phyloP scores from a whole-genome alignment of 2,329 filamentous ascomycete species.

The Sordariomycetes sp. region DNA sequence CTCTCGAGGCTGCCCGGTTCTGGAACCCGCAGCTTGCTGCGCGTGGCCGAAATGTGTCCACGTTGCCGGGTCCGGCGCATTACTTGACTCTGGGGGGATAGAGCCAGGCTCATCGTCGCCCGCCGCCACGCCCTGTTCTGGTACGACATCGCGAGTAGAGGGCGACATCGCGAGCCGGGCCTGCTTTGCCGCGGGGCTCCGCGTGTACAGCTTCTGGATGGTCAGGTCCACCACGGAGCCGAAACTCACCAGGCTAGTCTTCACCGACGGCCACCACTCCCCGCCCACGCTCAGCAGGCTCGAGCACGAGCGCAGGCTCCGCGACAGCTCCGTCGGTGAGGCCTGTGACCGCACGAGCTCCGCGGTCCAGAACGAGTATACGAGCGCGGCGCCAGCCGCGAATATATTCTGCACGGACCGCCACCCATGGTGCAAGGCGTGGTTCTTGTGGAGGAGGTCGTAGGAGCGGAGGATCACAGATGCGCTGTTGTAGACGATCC shows the following conservation, averaged over 20 bases:
- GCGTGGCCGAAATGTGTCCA: background rate
- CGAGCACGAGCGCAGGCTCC: background rate
- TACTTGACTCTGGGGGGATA: background rate
- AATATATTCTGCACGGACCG: background rate
- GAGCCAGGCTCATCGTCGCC: background rate
- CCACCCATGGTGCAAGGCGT: background rate
- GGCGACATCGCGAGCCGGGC: background rate
- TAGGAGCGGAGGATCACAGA: background rate
- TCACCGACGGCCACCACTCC: background rate
- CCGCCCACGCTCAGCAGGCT: background rate
- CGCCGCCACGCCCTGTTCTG: too few relatives aligned
- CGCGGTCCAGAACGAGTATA: background rate
- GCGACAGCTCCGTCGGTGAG: background rate
- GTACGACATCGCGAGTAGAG: background rate
- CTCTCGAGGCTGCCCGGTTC: background rate
- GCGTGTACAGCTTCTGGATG: background rate
- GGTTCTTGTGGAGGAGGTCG: background rate
- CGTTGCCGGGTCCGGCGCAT: too few relatives aligned
- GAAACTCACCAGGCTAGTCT: background rate
- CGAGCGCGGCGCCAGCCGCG: background rate
- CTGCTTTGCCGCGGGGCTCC: background rate
- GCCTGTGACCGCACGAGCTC: background rate
- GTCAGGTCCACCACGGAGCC: background rate
- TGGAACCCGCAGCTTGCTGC: background rate
- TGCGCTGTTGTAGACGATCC: background rate